Evolutionary conservation across 495 filamentous ascomycete species (phyloP), one percentile per base, ranked within the genome.

Genomic region (Evernia prunastri): DNA sequence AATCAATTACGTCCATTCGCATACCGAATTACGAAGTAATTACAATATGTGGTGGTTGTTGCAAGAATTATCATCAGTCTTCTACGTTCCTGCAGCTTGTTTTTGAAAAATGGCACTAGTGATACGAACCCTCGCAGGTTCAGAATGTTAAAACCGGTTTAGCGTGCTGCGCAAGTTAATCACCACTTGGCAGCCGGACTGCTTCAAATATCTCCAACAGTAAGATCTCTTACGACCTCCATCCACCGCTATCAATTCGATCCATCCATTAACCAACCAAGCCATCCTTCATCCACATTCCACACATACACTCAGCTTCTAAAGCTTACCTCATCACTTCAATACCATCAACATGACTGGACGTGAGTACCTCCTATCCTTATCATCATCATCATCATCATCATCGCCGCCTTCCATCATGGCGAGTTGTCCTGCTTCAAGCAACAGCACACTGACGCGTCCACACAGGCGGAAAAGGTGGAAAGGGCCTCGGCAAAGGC

Each of bases 401-500:
- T n/a, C 54, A 40, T 64, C 58, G 65, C 59, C 42, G 45, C 66
- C 63, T 67, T 51, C 60, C 64, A 56, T 64, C 51, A 63, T 64
- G 45, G 58, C 64, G 43, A 29, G n/a, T n/a, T 23, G 15, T 27
- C 56, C 31, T 67, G n/a, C 58, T 17, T 60, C 56, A 7, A 35
- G 18, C 29, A 56, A 62, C 70, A 71, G 59, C 70, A 64, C 68
- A 74, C 78, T 80, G 68, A 82, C 74, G 76, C 74, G 72, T 72
- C 68, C 59, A 69, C 67, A 72, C 71, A 92, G 89, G 91, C 79
- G 91, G 91, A 78, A 96, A 96, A 82, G 93, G 93, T 84, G 93
- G 93, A 78, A 97, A 97, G 85, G 93, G 93, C 80, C 91, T 96
- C 75, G 93, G 93, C 82, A 97, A 97, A 89, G 92, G 93, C 80